Base-by-base conservation (phyloP, 2,329 filamentous ascomycete genomes). In the Microdochium trichocladiopsis region DNA sequence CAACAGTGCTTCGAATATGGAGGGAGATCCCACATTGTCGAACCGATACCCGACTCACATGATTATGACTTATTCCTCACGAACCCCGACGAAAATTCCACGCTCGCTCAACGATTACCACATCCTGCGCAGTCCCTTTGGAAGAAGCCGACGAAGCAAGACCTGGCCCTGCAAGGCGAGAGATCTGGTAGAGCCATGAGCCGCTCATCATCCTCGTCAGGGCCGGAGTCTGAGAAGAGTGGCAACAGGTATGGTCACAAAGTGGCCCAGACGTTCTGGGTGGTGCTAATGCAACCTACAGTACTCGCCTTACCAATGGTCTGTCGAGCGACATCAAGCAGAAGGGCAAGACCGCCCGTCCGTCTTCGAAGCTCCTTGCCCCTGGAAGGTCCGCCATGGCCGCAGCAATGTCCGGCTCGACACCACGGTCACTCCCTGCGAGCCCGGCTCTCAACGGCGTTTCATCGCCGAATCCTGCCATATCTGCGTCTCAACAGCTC, bases 31-130 rank as follows among this genome's bases (percentile, higher is more conserved):
- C 73, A 81, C 58, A 67, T 67, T 47, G 72, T 83, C 54, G 63
- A 70, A 51, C 70, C 66, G 51, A 71, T 70, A 16, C 57, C 70
- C 50, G 72, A 77, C 51, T 69, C 74, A 16, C 71, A 73, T 51
- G 69, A 76, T 25, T 77, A 78, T 67, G 81, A 85, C 52, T 67
- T 86, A 24, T 85, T 77, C 63, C 71, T 78, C 41, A 77, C 78
- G 47, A 72, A 76, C 55, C 72, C 23, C 24, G 23, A 76, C n/a
- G 72, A 73, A 58, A 71, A 76, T 51, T 70, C 74, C 3, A 68
- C 71, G 18, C 68, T 68, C 57, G 76, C 76, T 25, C 72, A 73
- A 55, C 73, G 72, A 58, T 63, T 83, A 23, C 72, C 78, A 24
- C 68, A 75, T 22, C 67, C 70, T n/a, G 73, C 77, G 22, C 76